Evolutionary conservation across 2,329 filamentous ascomycete species (phyloP).

Genomic region (Zasmidium cellare): DNA sequence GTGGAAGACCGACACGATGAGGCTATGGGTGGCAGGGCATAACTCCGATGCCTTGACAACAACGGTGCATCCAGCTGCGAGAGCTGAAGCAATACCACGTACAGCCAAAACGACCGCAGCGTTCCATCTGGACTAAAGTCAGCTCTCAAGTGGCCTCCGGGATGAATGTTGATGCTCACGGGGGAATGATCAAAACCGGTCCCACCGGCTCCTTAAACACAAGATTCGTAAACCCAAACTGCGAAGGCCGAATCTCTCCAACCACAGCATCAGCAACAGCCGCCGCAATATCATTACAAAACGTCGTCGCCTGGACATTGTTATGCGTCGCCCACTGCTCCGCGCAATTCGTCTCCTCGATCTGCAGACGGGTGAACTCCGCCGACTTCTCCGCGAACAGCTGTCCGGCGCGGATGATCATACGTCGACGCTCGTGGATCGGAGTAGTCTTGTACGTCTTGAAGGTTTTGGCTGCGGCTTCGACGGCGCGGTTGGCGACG

Average conservation of each 20-base stretch:
- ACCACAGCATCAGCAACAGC: conserved; percentile 46
- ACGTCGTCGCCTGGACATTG: background rate
- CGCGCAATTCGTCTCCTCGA: conserved; percentile 40
- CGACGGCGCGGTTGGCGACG: conserved; percentile 26
- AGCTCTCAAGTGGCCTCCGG: too few species aligned
- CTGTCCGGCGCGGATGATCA: conserved; percentile 31
- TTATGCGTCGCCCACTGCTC: conserved; percentile 36
- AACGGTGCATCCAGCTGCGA: conserved; percentile 26
- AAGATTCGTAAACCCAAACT: conserved; percentile 48
- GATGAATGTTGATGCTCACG: too few species aligned
- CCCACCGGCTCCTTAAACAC: conserved; percentile 7
- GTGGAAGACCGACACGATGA: conserved; percentile 33
- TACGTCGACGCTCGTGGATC: conserved; percentile 22
- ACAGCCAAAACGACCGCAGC: conserved; percentile 25
- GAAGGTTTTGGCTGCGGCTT: conserved; percentile 18
- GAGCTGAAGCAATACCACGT: conserved; percentile 21
- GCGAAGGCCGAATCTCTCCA: conserved; percentile 51
- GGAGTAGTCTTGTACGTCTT: background rate
- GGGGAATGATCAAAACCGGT: conserved; percentile 4
- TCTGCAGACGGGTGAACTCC: conserved; percentile 29
- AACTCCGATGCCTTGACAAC: conserved; percentile 28
- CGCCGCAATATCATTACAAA: conserved; percentile 20
- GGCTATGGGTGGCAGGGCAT: conserved; percentile 28
- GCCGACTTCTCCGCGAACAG: conserved; percentile 29
- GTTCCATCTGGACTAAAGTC: conserved; percentile 21